Evolutionary conservation across 768 basidiomycete species (phyloP), one percentile per base, ranked within the genome.

Genomic region (Tricholoma matsutake): DNA sequence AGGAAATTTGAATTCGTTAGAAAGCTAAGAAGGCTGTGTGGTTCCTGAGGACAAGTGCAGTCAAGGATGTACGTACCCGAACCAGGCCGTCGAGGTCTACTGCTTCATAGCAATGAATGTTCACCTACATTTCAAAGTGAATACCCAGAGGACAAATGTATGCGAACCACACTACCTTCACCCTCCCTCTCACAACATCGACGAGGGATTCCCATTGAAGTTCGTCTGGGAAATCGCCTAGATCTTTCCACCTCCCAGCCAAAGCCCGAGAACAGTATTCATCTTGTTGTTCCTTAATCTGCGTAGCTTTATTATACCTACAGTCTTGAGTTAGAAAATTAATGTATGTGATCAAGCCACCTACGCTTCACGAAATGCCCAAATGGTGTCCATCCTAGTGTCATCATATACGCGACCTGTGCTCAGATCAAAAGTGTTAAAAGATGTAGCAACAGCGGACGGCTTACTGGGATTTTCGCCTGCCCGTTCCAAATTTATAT

Each of bases 1-100:
- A 6, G 86, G 83, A 71, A 92, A 92, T 65, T 87, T 81, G 81
- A 93, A 95, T 69, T 95, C 92, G 67, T 94, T 91, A 32, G 91
- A 85, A 35, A 93, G 79, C 83, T 91, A 73, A 55, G 20, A 11
- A 53, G 8, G 7, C 14, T 20, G n/a, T 14, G 41, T 3, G 5
- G 43, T 13, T 47, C 7, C 39, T 3, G 7, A 25, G 4, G 34
- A 28, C 13, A 20, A 22, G 28, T 57, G 49, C 11, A 16, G 32
- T 5, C 34, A 10, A 3, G 25, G 39, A 45, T 39, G 29, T 2
- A 75, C 86, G 34, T 68, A 90, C 89, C 64, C 90, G 77, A 62
- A 90, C 84, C 16, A 92, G 76, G 16, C 76, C 82, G 68, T 91
- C 89, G 14, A 92, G 73, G 70, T 95, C 93, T 9, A 89, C 87